Conservation (phyloP, 2,329 filamentous ascomycete genomes). For the Alternaria sp. region DNA sequence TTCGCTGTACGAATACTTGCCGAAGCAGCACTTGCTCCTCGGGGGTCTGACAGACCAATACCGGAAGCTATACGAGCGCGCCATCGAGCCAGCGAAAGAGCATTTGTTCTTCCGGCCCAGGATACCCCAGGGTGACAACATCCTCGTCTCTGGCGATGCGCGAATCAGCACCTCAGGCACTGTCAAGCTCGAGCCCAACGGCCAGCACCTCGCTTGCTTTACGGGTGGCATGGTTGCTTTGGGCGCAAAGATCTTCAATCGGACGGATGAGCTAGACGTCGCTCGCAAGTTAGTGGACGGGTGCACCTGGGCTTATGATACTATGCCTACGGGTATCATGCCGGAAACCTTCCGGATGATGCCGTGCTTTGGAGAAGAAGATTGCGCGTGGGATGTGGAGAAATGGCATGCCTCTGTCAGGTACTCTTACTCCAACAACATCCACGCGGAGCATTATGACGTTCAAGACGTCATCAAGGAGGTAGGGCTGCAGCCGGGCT, state of each 20-base stretch:
- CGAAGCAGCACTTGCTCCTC: conserved; percentile 74
- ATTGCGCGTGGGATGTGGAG: conserved; percentile 53
- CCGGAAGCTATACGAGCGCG: conserved; percentile 71
- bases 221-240: conserved; percentile 63
- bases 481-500: conserved; percentile 50
- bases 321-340: conserved; percentile 60
- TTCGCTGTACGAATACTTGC: conserved; percentile 64
- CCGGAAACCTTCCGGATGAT: conserved; percentile 56
- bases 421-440: conserved; percentile 16
- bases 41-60: conserved; percentile 78
- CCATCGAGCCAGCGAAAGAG: conserved; percentile 71
- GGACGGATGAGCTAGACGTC: conserved; percentile 56
- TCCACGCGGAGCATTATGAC: conserved; percentile 20
- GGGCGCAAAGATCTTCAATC: conserved; percentile 59
- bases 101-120: conserved; percentile 81
- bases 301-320: conserved; percentile 62
- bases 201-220: conserved; percentile 62
- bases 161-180: conserved; percentile 53
- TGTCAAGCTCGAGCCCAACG: conserved; percentile 50
- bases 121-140: conserved; percentile 68
- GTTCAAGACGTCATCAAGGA: conserved; percentile 43
- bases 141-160: conserved; percentile 73
- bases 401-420: conserved; percentile 51
- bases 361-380: conserved; percentile 50
- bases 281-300: conserved; percentile 60